Percentiles rank a stretch among this genome's conserved stretches.
These are phyloP conservation scores for Fonsecaea nubica DNA, from an alignment of 2,329 filamentous ascomycete genomes.

Conservation along the genomic window DNA sequence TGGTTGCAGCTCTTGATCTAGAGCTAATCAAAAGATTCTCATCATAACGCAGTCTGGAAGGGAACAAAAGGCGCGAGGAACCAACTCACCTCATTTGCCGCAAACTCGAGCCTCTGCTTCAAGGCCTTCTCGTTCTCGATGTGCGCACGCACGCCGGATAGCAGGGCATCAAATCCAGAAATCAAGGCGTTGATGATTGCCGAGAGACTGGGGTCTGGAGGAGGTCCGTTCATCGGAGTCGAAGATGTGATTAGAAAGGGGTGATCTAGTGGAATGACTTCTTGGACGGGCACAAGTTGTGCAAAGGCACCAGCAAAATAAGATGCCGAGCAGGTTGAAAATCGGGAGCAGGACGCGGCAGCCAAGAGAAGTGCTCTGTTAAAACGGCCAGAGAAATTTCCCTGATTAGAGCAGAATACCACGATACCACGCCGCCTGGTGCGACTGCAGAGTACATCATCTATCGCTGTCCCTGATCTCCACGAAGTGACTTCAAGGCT, in stretches of 20 bases:
- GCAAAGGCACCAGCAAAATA: not conserved
- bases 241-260: not conserved
- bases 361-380: not conserved
- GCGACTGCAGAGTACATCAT: too few species aligned
- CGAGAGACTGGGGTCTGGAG: constrained; percentile 20
- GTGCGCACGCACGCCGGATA: constrained; percentile 20
- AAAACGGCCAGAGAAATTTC: not conserved
- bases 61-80: not conserved
- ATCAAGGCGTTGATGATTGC: constrained; percentile 27
- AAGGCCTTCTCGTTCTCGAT: constrained; percentile 27
- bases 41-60: constrained; percentile 21
- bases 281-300: not conserved
- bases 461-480: too few species aligned
- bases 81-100: constrained; percentile 35
- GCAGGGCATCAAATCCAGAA: constrained; percentile 28
- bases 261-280: not conserved
- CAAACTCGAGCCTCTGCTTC: constrained; percentile 30
- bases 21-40: constrained; percentile 71
- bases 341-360: not conserved
- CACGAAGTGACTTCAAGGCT: too few species aligned
- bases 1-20: constrained; percentile 75
- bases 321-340: not conserved
- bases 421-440: not conserved
- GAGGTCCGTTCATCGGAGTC: constrained; percentile 26
- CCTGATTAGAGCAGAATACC: not conserved